Evolutionary conservation across 164 flowering plant genomes (phyloP), one percentile per base, ranked within the genome.

Genomic region (Macadamia tetraphylla): DNA sequence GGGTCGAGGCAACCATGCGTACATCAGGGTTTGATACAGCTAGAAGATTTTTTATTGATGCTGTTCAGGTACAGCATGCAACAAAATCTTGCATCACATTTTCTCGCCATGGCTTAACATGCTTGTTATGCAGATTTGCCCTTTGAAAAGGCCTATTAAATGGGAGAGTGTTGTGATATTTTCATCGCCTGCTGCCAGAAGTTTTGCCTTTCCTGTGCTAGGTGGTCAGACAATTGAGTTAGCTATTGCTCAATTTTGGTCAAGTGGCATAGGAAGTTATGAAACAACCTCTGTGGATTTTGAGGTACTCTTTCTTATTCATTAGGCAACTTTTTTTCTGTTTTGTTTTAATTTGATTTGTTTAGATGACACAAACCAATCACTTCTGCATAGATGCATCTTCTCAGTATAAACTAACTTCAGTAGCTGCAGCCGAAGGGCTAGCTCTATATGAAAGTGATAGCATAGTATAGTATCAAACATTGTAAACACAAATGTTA

Each of bases 211-310:
- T 78, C 77, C 87, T n/a, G 97, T 92, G 43, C 85, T 78, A 75
- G 85, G 88, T 70, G 99, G 97, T 55, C 90, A 65, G 63, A 94
- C 97, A 58, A 80, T 94, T 83, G 99, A 94, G 78, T 80, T 94
- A 74, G 94, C 89, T 62, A 75, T 94, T 40, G 96, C 99, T 70
- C 97, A 90, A 44, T 92, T 90, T 79, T 94, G 99, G 99, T 89
- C 94, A 15, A 92, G 99, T 83, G 97, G 97, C 57, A 79, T 88
- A 58, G 99, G 97, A 79, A 92, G 97, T 80, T 81, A 83, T 58
- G 97, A 87, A 74, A 76, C 77, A 15, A 83, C 97, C 6, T 58
- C 56, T 67, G 94, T 88, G 12, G 97, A 94, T 74, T 85, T 92
- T 82, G 92, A 94, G 97, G 99, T 94, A 80, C 30, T 40, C 43